phyloP scores from a whole-genome alignment of 2,329 filamentous ascomycete genomes.

The Talaromyces pinophilus region DNA sequence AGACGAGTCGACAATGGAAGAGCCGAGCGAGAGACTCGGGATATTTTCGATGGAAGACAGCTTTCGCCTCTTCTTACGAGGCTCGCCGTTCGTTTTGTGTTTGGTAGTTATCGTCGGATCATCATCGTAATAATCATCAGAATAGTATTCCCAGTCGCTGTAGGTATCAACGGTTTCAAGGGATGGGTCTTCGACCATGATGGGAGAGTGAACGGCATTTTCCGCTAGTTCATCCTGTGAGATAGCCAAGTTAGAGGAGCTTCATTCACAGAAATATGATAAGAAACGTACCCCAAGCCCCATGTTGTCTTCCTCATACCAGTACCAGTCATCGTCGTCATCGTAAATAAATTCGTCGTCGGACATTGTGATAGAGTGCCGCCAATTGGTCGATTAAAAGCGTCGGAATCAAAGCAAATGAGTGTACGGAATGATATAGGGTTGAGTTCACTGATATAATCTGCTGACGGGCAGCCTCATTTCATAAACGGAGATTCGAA shows the following conservation, averaged over 20 bases:
- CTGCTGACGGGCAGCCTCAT: neutral
- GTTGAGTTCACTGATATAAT: neutral
- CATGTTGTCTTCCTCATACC: constrained; percentile 39
- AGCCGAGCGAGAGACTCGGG: constrained; percentile 18
- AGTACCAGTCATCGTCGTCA: constrained; percentile 37
- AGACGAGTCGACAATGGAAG: constrained; percentile 17
- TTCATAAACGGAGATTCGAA: neutral
- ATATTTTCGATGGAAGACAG: constrained; percentile 26
- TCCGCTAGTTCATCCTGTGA: constrained; percentile 47
- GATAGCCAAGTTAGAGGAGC: neutral
- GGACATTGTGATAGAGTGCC: constrained; percentile 33
- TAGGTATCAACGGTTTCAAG: constrained; percentile 44
- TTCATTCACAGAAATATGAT: neutral
- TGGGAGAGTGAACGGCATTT: constrained; percentile 43
- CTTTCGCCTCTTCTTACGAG: constrained; percentile 29
- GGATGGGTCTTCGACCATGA: constrained; percentile 42
- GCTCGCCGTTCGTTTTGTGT: constrained; percentile 22
- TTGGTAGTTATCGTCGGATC: constrained; percentile 38
- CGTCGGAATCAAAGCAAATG: neutral
- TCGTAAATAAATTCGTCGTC: constrained; percentile 44
- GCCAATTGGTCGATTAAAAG: neutral
- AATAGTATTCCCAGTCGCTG: constrained; percentile 50
- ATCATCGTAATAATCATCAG: constrained; percentile 49
- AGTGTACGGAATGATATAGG: neutral
- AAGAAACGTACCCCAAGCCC: constrained; percentile 35